phyloP scores from a whole-genome alignment of 2,329 filamentous ascomycete genomes.

The Beauveria sp. region DNA sequence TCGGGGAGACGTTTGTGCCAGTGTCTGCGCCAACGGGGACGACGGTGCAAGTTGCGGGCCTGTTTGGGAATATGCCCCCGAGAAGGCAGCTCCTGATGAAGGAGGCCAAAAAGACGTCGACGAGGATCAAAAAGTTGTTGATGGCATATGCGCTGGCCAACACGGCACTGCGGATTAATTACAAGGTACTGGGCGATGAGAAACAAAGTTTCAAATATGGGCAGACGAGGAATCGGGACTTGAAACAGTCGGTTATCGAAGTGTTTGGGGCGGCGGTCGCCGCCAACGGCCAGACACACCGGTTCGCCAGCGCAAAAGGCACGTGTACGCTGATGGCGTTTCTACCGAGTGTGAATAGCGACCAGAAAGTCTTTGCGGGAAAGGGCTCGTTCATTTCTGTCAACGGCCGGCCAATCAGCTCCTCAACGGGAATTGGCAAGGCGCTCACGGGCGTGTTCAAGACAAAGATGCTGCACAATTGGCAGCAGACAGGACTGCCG shows the following conservation, averaged over 20 bases:
- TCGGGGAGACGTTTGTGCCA: slow-evolving; percentile 20
- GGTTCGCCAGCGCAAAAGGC: background rate
- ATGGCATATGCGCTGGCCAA: slow-evolving; percentile 60
- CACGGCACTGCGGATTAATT: slow-evolving; percentile 50
- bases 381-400: slow-evolving; percentile 58
- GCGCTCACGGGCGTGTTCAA: slow-evolving; percentile 49
- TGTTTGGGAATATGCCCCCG: slow-evolving; percentile 57
- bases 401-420: slow-evolving; percentile 57
- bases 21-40: slow-evolving; percentile 58
- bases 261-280: slow-evolving; percentile 51
- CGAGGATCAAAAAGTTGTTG: slow-evolving; percentile 52
- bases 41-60: slow-evolving; percentile 50
- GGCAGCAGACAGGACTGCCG: background rate
- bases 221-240: slow-evolving; percentile 39
- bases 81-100: slow-evolving; percentile 52
- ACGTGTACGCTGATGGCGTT: slow-evolving; percentile 45
- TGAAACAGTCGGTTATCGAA: slow-evolving; percentile 54
- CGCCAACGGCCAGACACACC: slow-evolving; percentile 40
- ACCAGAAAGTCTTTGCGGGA: slow-evolving; percentile 31
- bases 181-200: slow-evolving; percentile 51
- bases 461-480: slow-evolving; percentile 23
- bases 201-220: slow-evolving; percentile 53
- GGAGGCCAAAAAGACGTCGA: slow-evolving; percentile 47
- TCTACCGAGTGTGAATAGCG: slow-evolving; percentile 45
- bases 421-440: slow-evolving; percentile 48